Conservation (phyloP, 306 rosid genomes). For the Citrullus mucosospermus region DNA sequence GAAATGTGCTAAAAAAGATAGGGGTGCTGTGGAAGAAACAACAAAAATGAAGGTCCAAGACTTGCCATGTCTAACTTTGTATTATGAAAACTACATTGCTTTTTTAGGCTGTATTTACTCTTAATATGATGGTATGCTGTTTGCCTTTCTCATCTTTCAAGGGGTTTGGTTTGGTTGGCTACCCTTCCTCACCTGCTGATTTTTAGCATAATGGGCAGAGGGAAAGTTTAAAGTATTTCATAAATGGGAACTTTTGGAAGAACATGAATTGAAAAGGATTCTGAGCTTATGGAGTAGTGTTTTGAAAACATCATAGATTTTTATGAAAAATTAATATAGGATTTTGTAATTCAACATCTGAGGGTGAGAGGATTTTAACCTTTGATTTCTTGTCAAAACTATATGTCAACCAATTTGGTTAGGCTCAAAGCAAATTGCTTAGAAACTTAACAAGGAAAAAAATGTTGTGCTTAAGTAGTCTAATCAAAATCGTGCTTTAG, state of each 20-base stretch:
- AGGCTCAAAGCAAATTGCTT: too few species aligned
- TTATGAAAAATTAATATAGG: too few species aligned
- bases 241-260: background rate
- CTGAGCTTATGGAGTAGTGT: background rate
- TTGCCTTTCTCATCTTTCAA: background rate
- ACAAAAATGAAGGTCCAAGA: constrained; percentile 33
- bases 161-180: background rate
- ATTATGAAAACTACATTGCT: background rate
- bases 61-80: background rate
- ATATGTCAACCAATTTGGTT: too few species aligned
- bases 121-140: background rate
- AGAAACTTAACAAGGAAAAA: too few species aligned
- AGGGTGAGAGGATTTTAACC: too few species aligned
- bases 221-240: background rate
- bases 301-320: background rate
- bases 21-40: constrained; percentile 98
- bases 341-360: too few species aligned
- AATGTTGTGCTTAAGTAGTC: too few species aligned
- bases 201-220: background rate
- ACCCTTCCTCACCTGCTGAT: background rate
- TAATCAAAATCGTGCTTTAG: too few species aligned
- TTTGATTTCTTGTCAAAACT: too few species aligned
- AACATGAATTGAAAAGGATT: background rate
- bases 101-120: background rate
- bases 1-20: constrained; percentile 88